These are phyloP conservation scores for Meira miltonrushii DNA, from an alignment of 1,284 basidiomycete genomes.

Conservation along the genomic window DNA sequence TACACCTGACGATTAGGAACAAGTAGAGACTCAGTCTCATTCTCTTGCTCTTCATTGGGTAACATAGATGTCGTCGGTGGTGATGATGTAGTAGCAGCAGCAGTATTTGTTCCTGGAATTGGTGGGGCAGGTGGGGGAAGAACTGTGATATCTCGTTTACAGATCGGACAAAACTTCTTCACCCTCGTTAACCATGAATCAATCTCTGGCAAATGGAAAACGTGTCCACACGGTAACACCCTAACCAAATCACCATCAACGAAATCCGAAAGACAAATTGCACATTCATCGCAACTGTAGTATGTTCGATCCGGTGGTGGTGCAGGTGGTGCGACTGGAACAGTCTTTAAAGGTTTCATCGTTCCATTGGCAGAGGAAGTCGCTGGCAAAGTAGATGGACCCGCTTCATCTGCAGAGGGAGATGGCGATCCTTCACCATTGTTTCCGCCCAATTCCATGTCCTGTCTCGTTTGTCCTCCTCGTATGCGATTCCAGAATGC, in stretches of 20 bases:
- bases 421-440: constrained; percentile 12
- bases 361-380: constrained; percentile 11
- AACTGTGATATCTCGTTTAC: constrained; percentile 35
- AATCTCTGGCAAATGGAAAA: constrained; percentile 46
- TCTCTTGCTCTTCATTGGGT: no score
- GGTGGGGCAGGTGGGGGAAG: no score
- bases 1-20: no score
- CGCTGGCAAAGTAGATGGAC: constrained; percentile 19
- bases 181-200: constrained; percentile 48
- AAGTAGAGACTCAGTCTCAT: no score
- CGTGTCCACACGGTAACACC: constrained; percentile 48
- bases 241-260: constrained; percentile 46
- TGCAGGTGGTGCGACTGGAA: constrained; percentile 14
- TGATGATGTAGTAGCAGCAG: no score
- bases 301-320: constrained; percentile 34
- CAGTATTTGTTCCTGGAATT: no score
- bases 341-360: background rate
- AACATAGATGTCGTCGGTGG: no score
- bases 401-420: constrained; percentile 26
- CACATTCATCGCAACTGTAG: constrained; percentile 44
- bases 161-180: constrained; percentile 50
- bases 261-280: constrained; percentile 49
- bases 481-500: background rate
- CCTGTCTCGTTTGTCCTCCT: background rate
- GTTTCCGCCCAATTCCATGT: constrained; percentile 5